Base-by-base conservation (phyloP, 2,329 filamentous ascomycete genomes). In the Aspergillus proliferans region DNA sequence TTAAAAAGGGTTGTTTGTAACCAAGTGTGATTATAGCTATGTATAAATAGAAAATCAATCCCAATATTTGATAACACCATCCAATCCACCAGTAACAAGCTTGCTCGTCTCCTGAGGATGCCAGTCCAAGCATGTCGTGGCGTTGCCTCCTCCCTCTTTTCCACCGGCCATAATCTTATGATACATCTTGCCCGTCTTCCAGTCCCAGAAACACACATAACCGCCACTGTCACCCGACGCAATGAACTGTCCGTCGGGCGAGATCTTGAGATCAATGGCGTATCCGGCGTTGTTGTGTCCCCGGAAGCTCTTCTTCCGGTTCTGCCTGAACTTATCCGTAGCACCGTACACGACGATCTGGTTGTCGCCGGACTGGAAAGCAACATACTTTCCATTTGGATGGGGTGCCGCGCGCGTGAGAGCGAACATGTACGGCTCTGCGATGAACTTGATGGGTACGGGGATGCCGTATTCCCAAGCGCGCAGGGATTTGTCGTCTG, bases 141-240 rank as follows among this genome's bases (percentile, higher is more conserved):
- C 83, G 10, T 30, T 30, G 4, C 26, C 26, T 47, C 86, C 82
- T 47, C 89, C 90, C 51, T 88, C 84, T 21, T 74, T 74, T 4
- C 72, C 72, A 34, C 71, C 71, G 2, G 89, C 91, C 71, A 87
- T 82, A 56, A 98, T 83, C 78, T 97, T 97, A 73, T 95, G 89
- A 72, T 89, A 95, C 90, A 98, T 92, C 74, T 96, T 97, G 70
- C 92, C 95, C 36, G 90, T 96, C 81, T 98, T 98, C 88, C 91
- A 98, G 71, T 97, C 93, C 89, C 91, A 98, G 73, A 97, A 96
- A 71, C 88, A 95, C 43, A 95, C 83, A 62, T 82, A 96, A 33
- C 94, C 93, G 14, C 82, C 89, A 46, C 83, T 88, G 69, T 98
- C 93, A 53, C 93, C 93, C 15, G 82, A 87, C 18, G 84, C 86